Evolutionary conservation across 306 rosid species (phyloP).

Genomic region (Leucaena leucocephala): DNA sequence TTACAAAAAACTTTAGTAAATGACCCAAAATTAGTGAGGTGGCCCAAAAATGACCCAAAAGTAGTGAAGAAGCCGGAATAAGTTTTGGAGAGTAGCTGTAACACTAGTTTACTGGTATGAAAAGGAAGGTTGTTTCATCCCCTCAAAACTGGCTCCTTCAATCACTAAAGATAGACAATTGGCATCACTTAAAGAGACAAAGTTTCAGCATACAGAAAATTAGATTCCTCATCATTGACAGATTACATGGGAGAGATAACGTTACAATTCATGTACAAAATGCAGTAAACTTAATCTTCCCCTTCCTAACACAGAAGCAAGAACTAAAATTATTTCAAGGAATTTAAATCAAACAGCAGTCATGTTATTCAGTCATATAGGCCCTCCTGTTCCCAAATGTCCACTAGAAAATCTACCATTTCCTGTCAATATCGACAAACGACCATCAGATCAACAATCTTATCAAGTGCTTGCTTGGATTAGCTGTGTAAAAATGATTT

Average conservation of each 20-base stretch:
- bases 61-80: background rate
- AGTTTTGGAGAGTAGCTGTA: background rate
- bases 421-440: slow-evolving; percentile 53
- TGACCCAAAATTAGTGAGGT: too few species aligned
- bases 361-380: slow-evolving; percentile 66
- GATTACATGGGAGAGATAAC: slow-evolving; percentile 15
- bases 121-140: too few species aligned
- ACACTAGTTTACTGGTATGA: background rate
- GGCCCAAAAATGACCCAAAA: too few species aligned
- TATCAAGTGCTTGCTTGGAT: background rate
- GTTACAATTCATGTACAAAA: slow-evolving; percentile 43
- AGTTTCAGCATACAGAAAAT: slow-evolving; percentile 29
- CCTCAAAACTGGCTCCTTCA: slow-evolving; percentile 27
- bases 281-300: slow-evolving; percentile 38
- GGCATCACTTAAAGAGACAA: slow-evolving; percentile 8
- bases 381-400: slow-evolving; percentile 93
- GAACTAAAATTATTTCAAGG: slow-evolving; percentile 41
- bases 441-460: slow-evolving; percentile 21
- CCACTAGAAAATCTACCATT: slow-evolving; percentile 99
- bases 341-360: slow-evolving; percentile 35
- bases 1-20: too few species aligned
- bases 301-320: slow-evolving; percentile 45
- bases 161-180: slow-evolving; percentile 36
- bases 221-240: slow-evolving; percentile 31
- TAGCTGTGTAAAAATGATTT: too few species aligned